Base-by-base conservation (phyloP, 139 green algal species). In the Coelastrella sp. region DNA sequence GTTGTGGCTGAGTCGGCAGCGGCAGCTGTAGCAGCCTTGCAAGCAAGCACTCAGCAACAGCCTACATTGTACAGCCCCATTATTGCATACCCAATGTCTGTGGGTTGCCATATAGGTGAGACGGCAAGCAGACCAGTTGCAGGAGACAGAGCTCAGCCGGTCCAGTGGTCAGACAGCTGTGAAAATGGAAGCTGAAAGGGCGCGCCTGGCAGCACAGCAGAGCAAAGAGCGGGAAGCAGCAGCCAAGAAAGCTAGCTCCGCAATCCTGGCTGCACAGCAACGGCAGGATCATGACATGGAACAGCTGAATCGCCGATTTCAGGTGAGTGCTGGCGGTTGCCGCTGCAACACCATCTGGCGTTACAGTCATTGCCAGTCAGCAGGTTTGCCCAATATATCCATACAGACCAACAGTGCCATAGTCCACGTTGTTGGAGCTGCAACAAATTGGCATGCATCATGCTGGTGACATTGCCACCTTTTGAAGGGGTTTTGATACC, bases 261-360 rank as follows among this genome's bases (percentile, higher is more conserved):
- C 86, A 19, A 9, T 78, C 74, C 86, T 83, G 24, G 70, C 63
- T n/a, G 87, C 87, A 27, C 25, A 79, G 87, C 87, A 79, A 27
- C 60, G 35, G 27, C 78, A 58, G 61, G 58, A 70, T 4, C 56
- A 58, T 12, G 76, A 90, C 10, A 49, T 85, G 76, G 73, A 85
- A 22, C 75, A 84, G 75, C 59, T 90, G 17, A 78, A 15, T n/a
- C 60, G 87, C 27, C 63, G 87, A 10, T 76, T 86, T 56, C 87
- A 90, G 87, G 87, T 86, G 87, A 7, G 75, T 65, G 60, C 56
- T 15, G 14, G 61, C 61, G 5, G 61, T 70, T 3, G 3, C 35
- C 35, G 35, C 35, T 49, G 35, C 35, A 49, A 49, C 35, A 49
- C 35, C 35, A 49, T 49, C 1, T 49, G 35, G 35, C 35, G 35